Percentiles rank a stretch among this genome's conserved stretches.
Evolutionary conservation across 2,329 filamentous ascomycete genomes (phyloP).

Genomic region (Exserohilum turcica): DNA sequence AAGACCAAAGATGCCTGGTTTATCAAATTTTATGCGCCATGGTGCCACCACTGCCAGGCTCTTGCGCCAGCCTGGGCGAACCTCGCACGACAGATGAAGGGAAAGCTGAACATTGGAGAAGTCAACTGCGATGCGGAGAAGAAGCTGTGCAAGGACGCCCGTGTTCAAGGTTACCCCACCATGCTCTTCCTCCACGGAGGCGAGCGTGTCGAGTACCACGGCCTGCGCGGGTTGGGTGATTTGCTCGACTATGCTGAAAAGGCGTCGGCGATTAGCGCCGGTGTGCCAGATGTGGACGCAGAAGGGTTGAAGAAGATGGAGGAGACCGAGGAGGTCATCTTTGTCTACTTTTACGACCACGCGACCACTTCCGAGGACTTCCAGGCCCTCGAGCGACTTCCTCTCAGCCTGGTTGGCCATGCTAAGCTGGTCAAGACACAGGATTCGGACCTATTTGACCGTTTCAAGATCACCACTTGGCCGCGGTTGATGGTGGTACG

Average conservation of each 20-base stretch:
- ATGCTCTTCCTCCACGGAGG: conserved; percentile 91
- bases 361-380: conserved; percentile 95
- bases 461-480: conserved; percentile 97
- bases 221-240: conserved; percentile 89
- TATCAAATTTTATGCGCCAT: conserved; percentile 97
- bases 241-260: conserved; percentile 85
- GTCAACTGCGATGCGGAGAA: conserved; percentile 91
- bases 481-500: conserved; percentile 88
- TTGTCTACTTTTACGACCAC: conserved; percentile 96
- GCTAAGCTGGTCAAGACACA: conserved; percentile 92
- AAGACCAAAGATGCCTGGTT: conserved; percentile 94
- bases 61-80: conserved; percentile 89
- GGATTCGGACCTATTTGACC: conserved; percentile 72
- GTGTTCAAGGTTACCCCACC: conserved; percentile 80
- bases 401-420: conserved; percentile 85
- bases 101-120: conserved; percentile 87
- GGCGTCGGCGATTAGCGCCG: conserved; percentile 75
- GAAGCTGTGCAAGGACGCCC: conserved; percentile 89
- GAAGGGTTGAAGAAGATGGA: conserved; percentile 80
- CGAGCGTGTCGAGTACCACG: conserved; percentile 90
- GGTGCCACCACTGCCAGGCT: conserved; percentile 94
- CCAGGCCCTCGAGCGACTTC: conserved; percentile 80
- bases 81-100: conserved; percentile 89
- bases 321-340: conserved; percentile 92
- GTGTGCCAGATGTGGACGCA: conserved; percentile 80